phyloP scores from a whole-genome alignment of 306 rosid species.

The Trichosanthes truncata region DNA sequence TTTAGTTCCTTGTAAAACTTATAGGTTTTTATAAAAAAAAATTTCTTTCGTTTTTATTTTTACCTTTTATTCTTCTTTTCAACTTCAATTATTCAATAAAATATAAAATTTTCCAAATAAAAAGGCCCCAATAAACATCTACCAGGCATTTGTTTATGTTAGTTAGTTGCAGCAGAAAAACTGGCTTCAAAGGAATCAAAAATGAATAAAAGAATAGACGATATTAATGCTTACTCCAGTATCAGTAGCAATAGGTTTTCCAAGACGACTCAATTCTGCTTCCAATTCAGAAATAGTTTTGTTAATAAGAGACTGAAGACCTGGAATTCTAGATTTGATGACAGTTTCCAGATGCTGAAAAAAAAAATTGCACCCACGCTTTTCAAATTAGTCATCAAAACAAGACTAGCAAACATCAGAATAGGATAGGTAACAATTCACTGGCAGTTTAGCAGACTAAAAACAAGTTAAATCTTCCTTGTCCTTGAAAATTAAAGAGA shows the following conservation, averaged over 20 bases:
- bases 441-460: not conserved
- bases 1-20: not conserved
- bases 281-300: constrained; percentile 34
- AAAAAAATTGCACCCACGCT: not conserved
- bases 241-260: constrained; percentile 35
- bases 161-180: not conserved
- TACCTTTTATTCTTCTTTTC: not conserved
- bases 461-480: not conserved
- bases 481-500: not conserved
- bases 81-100: not conserved
- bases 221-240: constrained; percentile 25
- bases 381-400: not conserved
- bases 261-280: constrained; percentile 32
- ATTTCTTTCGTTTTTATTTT: not conserved
- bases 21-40: not conserved
- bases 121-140: not conserved
- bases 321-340: constrained; percentile 34
- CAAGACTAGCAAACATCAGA: not conserved
- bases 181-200: not conserved
- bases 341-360: constrained; percentile 37
- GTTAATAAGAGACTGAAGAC: constrained; percentile 37
- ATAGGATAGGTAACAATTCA: not conserved
- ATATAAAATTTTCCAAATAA: not conserved
- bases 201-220: not conserved
- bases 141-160: not conserved